Percentiles rank a stretch among this genome's conserved stretches.
phyloP scores from a whole-genome alignment of 495 filamentous ascomycete genomes.

The Opeltia flavorubescens region DNA sequence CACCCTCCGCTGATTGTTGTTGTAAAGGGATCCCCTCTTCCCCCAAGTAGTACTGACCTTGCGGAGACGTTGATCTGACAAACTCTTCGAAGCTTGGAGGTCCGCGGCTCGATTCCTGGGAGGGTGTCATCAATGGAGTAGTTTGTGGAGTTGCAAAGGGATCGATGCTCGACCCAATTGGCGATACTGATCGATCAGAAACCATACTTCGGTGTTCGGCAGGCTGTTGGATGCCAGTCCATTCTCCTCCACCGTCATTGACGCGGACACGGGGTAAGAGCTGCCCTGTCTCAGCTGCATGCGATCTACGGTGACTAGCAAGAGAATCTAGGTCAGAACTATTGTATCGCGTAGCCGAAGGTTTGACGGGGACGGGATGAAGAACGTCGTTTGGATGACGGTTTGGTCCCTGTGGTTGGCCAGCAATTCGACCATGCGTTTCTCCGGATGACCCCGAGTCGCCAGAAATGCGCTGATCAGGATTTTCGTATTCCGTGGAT shows the following conservation, averaged over 20 bases:
- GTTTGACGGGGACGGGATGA: constrained; percentile 1
- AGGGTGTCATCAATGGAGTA: constrained; percentile 1
- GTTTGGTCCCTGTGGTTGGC: not conserved
- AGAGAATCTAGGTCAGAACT: constrained; percentile 23
- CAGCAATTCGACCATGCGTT: not conserved
- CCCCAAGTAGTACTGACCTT: not conserved
- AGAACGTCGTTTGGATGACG: not conserved
- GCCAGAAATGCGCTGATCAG: not conserved
- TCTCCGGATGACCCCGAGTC: constrained; percentile 1
- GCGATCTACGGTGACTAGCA: constrained; percentile 26
- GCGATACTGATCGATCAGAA: not conserved
- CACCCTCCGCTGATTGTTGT: not conserved
- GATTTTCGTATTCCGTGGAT: constrained; percentile 1
- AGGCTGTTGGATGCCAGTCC: constrained; percentile 1
- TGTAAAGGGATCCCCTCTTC: not conserved
- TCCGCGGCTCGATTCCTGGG: not conserved
- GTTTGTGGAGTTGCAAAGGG: constrained; percentile 8
- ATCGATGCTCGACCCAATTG: not conserved
- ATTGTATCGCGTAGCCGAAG: constrained; percentile 1
- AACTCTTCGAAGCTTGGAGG: constrained; percentile 1
- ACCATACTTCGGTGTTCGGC: not conserved
- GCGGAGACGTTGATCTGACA: not conserved
- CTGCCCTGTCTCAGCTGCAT: constrained; percentile 32
- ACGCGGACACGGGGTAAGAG: constrained; percentile 23
- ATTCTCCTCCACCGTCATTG: constrained; percentile 1